Base-by-base conservation (phyloP, 139 green algal genomes). In the Edaphochlamys debaryana region DNA sequence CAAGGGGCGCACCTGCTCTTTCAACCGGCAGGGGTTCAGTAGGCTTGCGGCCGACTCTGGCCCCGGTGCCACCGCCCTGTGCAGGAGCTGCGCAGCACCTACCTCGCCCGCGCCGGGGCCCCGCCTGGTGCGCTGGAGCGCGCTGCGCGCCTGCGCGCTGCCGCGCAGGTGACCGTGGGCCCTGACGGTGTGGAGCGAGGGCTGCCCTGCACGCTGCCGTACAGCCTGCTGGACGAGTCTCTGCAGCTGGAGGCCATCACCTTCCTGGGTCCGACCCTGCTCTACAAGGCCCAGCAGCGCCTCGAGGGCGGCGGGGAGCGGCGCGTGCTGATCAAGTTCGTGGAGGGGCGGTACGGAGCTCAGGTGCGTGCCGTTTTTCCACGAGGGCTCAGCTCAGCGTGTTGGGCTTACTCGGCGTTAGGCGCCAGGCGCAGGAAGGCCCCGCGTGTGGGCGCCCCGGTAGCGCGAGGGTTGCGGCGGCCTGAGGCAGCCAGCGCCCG, bases 151-250 rank as follows among this genome's bases (percentile, higher is more conserved):
- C n/a, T n/a, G n/a, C n/a, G n/a, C n/a, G n/a, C n/a, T n/a, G n/a
- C n/a, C n/a, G n/a, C 45, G 45, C 45, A 54, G 45, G 11, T 54
- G 45, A 9, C 11, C 45, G 45, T 54, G 45, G 45, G 11, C 11
- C 11, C 45, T 54, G 11, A 54, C n/a, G n/a, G n/a, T n/a, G n/a
- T n/a, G n/a, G n/a, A n/a, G n/a, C n/a, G n/a, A n/a, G n/a, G n/a
- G n/a, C 52, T 15, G 52, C 52, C 66, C 22, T 52, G 66, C 66
- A 71, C 37, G 37, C 66, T 71, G 37, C 66, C 66, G 37, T 71
- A 71, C 66, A 71, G 37, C 66, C 37, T 71, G 66, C 37, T 71
- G 66, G 66, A 71, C 66, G 37, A 50, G 67, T 34, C 37, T 3
- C 38, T 72, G 27, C 30, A 22, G 9, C 37, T 71, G 20, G 34